Conservation (phyloP, 2,329 filamentous ascomycete genomes). For the Diaporthe ampelina region DNA sequence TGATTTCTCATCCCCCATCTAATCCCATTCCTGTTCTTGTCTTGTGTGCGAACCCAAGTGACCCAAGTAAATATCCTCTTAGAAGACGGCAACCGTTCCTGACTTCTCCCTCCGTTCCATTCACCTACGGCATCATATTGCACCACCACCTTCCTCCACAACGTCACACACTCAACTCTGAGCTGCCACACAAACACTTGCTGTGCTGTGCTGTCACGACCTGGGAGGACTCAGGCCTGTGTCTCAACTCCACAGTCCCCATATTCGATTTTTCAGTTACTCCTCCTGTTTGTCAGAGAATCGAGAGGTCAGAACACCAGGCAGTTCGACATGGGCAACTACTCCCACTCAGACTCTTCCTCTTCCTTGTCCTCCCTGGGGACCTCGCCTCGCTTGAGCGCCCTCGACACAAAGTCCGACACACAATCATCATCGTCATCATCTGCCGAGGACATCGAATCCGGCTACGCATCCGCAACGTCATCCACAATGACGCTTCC, state of each 20-base stretch:
- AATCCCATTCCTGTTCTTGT: constrained; percentile 13
- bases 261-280: constrained; percentile 27
- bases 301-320: constrained; percentile 2
- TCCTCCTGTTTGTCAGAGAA: constrained; percentile 16
- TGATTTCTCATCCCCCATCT: constrained; percentile 31
- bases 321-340: constrained; percentile 36
- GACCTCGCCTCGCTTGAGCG: constrained; percentile 53
- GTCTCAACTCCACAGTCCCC: constrained; percentile 19
- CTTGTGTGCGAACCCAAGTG: constrained; percentile 35
- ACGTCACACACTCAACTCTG: neutral
- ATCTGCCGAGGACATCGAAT: constrained; percentile 69
- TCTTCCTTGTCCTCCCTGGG: constrained; percentile 54
- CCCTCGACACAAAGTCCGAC: constrained; percentile 55
- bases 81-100: constrained; percentile 5
- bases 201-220: neutral
- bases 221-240: constrained; percentile 1
- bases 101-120: neutral
- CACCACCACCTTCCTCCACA: neutral
- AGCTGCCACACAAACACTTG: constrained; percentile 18
- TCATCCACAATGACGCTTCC: constrained; percentile 77
- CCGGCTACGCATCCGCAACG: constrained; percentile 82
- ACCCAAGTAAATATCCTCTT: constrained; percentile 30
- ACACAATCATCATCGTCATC: constrained; percentile 51
- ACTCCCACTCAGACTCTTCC: constrained; percentile 49
- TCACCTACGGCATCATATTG: neutral